Percentiles rank a stretch among this genome's conserved stretches.
Evolutionary conservation across 768 basidiomycete species (phyloP).

Genomic region (Amanita exitialis): DNA sequence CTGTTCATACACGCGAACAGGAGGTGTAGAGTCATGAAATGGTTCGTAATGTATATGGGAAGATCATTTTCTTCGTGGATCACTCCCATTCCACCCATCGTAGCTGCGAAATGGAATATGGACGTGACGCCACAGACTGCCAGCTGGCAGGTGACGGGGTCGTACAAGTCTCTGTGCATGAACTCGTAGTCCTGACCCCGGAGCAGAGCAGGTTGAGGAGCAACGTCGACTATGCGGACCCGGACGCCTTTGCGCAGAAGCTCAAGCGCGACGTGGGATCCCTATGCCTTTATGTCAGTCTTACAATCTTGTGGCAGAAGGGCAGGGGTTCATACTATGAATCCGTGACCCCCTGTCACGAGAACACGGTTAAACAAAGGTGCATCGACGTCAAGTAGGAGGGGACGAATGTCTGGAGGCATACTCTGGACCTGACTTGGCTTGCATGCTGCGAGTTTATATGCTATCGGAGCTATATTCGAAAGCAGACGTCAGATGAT

Average conservation of each 20-base stretch:
- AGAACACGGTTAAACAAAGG: constrained; percentile 15
- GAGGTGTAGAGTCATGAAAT: constrained; percentile 38
- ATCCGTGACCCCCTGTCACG: constrained; percentile 43
- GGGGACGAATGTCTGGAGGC: neutral
- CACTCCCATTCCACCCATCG: constrained; percentile 57
- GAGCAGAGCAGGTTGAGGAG: constrained; percentile 19
- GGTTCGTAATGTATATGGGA: constrained; percentile 38
- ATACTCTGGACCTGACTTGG: neutral
- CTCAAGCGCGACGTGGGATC: constrained; percentile 36
- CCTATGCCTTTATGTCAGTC: constrained; percentile 16
- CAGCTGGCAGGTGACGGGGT: constrained; percentile 25
- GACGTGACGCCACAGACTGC: constrained; percentile 25
- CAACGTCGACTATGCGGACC: constrained; percentile 31
- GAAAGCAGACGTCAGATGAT: too few relatives aligned
- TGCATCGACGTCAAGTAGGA: neutral
- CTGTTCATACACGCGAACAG: constrained; percentile 26
- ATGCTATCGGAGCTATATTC: too few relatives aligned
- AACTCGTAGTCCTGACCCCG: constrained; percentile 22
- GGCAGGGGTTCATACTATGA: constrained; percentile 30
- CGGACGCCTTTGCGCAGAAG: constrained; percentile 19
- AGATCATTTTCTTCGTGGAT: constrained; percentile 43
- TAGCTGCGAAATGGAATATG: constrained; percentile 50
- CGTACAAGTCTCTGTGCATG: constrained; percentile 35
- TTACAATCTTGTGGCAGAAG: neutral
- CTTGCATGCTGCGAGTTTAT: neutral